These are phyloP conservation scores for Metschnikowia aberdeeniae DNA, from an alignment of 805 yeast genomes.

Conservation along the genomic window DNA sequence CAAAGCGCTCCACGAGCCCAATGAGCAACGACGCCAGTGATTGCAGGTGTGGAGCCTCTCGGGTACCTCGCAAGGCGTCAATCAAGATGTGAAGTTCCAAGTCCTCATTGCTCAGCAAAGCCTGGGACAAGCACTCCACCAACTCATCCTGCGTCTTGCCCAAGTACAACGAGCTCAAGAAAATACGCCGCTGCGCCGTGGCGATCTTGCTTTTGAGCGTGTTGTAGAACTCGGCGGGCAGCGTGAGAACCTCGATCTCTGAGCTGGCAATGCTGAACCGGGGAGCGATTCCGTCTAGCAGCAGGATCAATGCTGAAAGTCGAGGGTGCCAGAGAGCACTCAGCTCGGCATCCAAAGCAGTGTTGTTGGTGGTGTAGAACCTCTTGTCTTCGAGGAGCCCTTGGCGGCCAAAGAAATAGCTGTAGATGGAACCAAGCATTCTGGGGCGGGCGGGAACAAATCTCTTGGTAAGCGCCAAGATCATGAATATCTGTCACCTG, in stretches of 20 bases:
- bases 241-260: constrained; percentile 56
- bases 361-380: constrained; percentile 26
- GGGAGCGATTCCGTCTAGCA: constrained; percentile 62
- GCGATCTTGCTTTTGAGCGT: constrained; percentile 59
- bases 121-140: constrained; percentile 54
- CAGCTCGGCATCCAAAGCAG: constrained; percentile 15
- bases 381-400: constrained; percentile 10
- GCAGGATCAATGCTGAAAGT: constrained; percentile 41
- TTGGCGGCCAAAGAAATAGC: constrained; percentile 16
- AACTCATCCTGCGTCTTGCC: constrained; percentile 82
- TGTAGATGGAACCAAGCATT: constrained; percentile 19
- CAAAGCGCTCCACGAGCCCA: constrained; percentile 59
- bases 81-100: constrained; percentile 69
- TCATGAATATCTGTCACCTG: constrained; percentile 1
- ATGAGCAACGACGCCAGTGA: constrained; percentile 77
- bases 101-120: constrained; percentile 55
- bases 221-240: constrained; percentile 71
- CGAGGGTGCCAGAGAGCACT: constrained; percentile 41
- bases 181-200: constrained; percentile 61
- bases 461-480: constrained; percentile 1
- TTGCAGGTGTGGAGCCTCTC: constrained; percentile 72
- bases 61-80: constrained; percentile 88
- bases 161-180: constrained; percentile 79
- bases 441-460: constrained; percentile 11
- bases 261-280: constrained; percentile 55